Evolutionary conservation across 345 rosid species (phyloP).

Genomic region (Populus euphratica): DNA sequence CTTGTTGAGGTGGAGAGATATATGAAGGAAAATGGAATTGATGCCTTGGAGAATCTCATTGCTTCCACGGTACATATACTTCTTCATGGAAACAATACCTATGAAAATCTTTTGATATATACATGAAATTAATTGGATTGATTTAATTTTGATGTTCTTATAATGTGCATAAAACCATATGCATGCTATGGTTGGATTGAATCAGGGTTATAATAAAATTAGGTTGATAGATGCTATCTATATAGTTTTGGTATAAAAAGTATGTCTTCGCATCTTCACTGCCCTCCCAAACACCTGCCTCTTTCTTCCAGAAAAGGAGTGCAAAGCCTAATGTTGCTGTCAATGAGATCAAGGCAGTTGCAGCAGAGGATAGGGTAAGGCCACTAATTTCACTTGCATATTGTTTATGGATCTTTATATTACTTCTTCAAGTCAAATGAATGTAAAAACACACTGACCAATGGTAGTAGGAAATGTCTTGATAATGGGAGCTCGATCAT

Average conservation of each 20-base stretch:
- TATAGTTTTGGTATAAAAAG: background rate
- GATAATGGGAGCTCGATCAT: background rate
- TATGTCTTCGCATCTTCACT: background rate
- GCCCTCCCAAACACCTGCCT: too few relatives aligned
- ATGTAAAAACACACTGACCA: background rate
- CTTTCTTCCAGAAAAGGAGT: background rate
- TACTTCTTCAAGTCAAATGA: background rate
- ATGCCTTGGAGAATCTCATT: conserved; percentile 24
- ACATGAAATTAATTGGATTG: background rate
- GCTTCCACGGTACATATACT: conserved; percentile 13
- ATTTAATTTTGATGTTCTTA: background rate
- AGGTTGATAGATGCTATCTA: background rate
- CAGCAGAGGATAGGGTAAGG: background rate
- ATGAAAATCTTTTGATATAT: background rate
- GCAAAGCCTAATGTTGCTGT: background rate
- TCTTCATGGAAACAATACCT: background rate
- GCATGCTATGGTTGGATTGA: background rate
- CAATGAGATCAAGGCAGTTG: background rate
- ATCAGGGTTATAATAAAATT: background rate
- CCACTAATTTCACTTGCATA: background rate
- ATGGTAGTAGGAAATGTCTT: background rate
- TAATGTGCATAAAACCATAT: background rate
- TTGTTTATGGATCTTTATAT: background rate
- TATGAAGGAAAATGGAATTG: conserved; percentile 13
- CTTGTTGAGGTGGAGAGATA: conserved; percentile 9